Evolutionary conservation across 1,284 basidiomycete species (phyloP), one percentile per base, ranked within the genome.

Genomic region (Pulveroboletus sp.): DNA sequence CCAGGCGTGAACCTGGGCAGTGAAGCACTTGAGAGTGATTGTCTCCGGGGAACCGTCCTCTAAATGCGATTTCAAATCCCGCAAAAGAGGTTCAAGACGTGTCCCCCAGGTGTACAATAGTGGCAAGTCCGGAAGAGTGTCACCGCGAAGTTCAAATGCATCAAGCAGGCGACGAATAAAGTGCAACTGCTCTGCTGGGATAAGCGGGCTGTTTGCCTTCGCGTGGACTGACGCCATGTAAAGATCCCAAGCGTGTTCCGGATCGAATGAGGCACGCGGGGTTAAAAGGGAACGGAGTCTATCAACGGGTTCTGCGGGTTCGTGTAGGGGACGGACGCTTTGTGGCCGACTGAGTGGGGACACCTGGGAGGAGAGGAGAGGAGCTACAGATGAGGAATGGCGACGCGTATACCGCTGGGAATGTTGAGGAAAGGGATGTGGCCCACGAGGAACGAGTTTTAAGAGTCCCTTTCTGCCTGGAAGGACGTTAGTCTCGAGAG

Each of bases 241-340:
- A 37, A 64, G 59, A 33, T 48, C 57, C 78, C 78, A 81, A 4
- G 73, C 71, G 16, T 68, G 57, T n/a, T 77, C 71, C 32, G 73
- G 62, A 56, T 76, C 65, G 52, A 81, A 61, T 13, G 68, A 56
- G 13, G 57, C 19, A 12, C 33, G 29, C 4, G 56, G 40, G 50
- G 46, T 33, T 51, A 71, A 59, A 41, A 72, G 52, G 46, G 59
- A 65, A 43, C 61, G 65, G 32, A 71, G 59, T 29, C 52, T 45
- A 52, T 56, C 54, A 29, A 39, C 52, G 35, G 58, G 51, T 4
- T 56, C 48, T 39, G 45, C 37, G 6, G 45, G 49, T 41, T 61
- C 56, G 44, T 48, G 53, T 17, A 53, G 33, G 19, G 36, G 32
- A 16, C 37, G 44, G 52, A 44, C 5, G 24, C 44, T 42, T 26